Evolutionary conservation across 345 rosid species (phyloP).

Genomic region (Aegle marmelos): DNA sequence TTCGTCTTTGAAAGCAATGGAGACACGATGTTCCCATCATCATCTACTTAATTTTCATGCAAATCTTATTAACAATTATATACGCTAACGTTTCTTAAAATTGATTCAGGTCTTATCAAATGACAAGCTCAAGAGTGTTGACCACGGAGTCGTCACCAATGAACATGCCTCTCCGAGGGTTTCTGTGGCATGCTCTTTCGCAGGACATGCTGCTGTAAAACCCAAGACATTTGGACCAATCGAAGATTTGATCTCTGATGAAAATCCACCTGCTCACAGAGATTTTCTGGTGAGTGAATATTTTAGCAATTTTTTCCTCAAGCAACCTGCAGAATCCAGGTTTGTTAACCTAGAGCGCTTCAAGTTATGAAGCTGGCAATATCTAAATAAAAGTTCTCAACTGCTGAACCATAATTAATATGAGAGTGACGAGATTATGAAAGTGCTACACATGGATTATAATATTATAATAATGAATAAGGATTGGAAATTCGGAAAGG

Average conservation of each 20-base stretch:
- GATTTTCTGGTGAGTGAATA: slow-evolving; percentile 23
- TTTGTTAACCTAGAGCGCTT: slow-evolving; percentile 6
- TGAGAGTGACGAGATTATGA: too few species aligned
- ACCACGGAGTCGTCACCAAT: slow-evolving; percentile 47
- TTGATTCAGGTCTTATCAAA: slow-evolving; percentile 42
- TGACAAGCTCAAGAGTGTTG: slow-evolving; percentile 41
- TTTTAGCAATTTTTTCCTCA: slow-evolving; percentile 8
- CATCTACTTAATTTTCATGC: not conserved
- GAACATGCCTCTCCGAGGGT: slow-evolving; percentile 32
- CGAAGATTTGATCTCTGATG: slow-evolving; percentile 29
- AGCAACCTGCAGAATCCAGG: slow-evolving; percentile 13
- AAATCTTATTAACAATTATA: not conserved
- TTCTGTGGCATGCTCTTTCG: slow-evolving; percentile 40
- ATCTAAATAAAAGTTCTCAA: not conserved
- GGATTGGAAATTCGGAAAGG: too few species aligned
- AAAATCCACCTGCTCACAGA: slow-evolving; percentile 23
- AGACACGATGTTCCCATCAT: too few species aligned
- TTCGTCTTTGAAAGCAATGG: not conserved
- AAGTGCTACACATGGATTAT: too few species aligned
- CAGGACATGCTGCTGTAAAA: not conserved
- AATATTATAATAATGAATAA: too few species aligned
- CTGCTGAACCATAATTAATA: too few species aligned
- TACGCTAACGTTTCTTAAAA: not conserved
- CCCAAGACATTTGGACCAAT: slow-evolving; percentile 22
- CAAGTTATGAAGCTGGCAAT: slow-evolving; percentile 5